Base-by-base conservation (phyloP, 1,139 yeast genomes). In the Yamadazyma sp. region DNA sequence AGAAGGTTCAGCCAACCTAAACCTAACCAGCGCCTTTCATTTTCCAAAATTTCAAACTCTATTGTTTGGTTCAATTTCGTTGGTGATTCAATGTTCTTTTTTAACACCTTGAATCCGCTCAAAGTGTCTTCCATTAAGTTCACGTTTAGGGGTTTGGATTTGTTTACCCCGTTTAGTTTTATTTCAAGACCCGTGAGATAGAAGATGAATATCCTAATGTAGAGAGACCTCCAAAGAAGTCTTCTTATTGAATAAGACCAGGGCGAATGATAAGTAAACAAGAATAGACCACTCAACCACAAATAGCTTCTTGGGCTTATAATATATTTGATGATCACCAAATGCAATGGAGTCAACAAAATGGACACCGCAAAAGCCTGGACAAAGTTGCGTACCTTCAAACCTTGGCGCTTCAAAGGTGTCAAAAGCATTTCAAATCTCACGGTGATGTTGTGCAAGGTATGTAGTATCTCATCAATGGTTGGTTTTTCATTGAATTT, bases 11-110 rank as follows among this genome's bases (percentile, higher is more conserved):
- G 61, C 85, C 85, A 80, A 4, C 85, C 86, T 16, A 79, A 44
- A 0, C 81, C 84, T 3, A 79, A 37, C 84, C 85, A 79, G 39
- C 84, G 62, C 50, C 87, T 64, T 53, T 81, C 81, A 48, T 80
- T 76, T 47, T 81, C 83, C 33, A 75, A 54, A 1, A 79, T 58
- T 40, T 71, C 76, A 48, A 80, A 79, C 37, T 69, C 59, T 1
- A 79, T 69, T 1, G 69, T 61, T 47, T 77, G 78, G 32, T 66
- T 69, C 32, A 73, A 59, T 37, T 65, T 72, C 3, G 72, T 65
- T 2, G 76, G 66, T 0, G 77, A 68, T 4, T 66, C 59, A 12
- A 67, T 59, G 4, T 62, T 54, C 38, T 71, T 73, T 34, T 65
- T 63, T 24, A 75, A 37, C 12, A 75, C 64, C 40, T 60, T 73